Base-by-base conservation (phyloP, 768 basidiomycete genomes). In the Hebeloma cylindrosporum region DNA sequence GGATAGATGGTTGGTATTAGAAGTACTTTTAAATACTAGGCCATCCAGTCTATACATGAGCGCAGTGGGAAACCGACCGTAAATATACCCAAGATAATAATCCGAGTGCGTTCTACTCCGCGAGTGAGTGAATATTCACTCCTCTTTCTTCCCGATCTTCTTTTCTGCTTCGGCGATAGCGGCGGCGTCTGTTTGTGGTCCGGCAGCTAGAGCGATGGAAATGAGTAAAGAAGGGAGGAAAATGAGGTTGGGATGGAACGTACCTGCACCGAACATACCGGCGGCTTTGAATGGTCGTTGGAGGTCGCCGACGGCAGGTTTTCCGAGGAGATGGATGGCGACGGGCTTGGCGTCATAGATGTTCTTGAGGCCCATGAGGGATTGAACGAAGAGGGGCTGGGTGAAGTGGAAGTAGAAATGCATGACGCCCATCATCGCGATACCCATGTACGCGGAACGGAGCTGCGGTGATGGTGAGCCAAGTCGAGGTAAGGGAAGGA, bases 341-440 rank as follows among this genome's bases (percentile, higher is more conserved):
- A 94, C 77, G 13, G 79, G 78, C 62, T 92, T 92, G 45, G 88
- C 83, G 59, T 97, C 94, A 65, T 87, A 90, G 21, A 94, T 65
- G 32, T 76, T 79, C 74, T 99, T 98, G 60, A 96, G 45, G n/a
- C 89, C 90, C 92, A 95, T 96, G 54, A 99, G 78, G 9, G 80
- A 80, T 65, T 97, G 95, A 53, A 97, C 87, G 70, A 97, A 95
- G 53, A 98, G 80, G 5, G 95, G 95, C 61, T 95, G 94, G 5
- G 93, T 94, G 78, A 89, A 97, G 63, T 88, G 82, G 71, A 98
- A 73, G 79, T 97, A 98, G 40, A 87, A 50, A 71, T 99, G 95
- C 73, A 97, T 82, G 75, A 93, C 85, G 47, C 60, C 76, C 88
- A 94, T 93, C 85, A 92, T 90, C 38, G 82, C 85, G 58, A 92